Evolutionary conservation across 1,139 yeast species (phyloP), one percentile per base, ranked within the genome.

Genomic region (Meyerozyma sp.): DNA sequence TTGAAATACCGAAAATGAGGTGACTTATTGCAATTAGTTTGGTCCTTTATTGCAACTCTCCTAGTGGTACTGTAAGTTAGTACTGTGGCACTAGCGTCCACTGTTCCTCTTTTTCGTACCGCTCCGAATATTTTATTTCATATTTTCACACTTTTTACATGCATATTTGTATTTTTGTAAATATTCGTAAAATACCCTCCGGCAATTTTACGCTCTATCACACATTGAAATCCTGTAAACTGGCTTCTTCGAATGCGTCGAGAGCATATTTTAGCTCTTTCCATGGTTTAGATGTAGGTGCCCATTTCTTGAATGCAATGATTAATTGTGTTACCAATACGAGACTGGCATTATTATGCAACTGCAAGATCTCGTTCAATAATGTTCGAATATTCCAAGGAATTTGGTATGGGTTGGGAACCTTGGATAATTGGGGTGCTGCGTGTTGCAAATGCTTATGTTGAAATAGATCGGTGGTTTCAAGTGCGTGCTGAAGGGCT

Each of bases 371-470:
- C 44, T 70, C 75, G 40, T 71, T 62, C 13, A 73, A 42, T 36
- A 71, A 50, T 13, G 68, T 66, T 32, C 77, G 59, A 3, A 69
- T 49, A 39, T 62, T 61, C 76, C 76, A 72, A 0, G 77, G 75
- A 9, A 72, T 44, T 42, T 56, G 59, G 45, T 55, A 70, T 32
- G 62, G 43, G 45, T 56, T 34, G 43, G 40, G 29, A 8, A 37
- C n/a, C n/a, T 23, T 26, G 8, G 21, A 6, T 9, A 16, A 14
- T 18, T 32, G 27, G 11, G 28, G 20, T 11, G 27, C 18, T 16
- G 10, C 39, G 7, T 14, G 23, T 8, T 41, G 32, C 8, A 41
- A 36, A 8, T 11, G 7, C 8, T 21, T 39, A n/a, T 40, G 44
- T 36, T 43, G 45, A 20, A 46, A 54, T 14, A 70, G 53, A 34